Conservation (phyloP, 345 rosid species). For the Citrus sp. region DNA sequence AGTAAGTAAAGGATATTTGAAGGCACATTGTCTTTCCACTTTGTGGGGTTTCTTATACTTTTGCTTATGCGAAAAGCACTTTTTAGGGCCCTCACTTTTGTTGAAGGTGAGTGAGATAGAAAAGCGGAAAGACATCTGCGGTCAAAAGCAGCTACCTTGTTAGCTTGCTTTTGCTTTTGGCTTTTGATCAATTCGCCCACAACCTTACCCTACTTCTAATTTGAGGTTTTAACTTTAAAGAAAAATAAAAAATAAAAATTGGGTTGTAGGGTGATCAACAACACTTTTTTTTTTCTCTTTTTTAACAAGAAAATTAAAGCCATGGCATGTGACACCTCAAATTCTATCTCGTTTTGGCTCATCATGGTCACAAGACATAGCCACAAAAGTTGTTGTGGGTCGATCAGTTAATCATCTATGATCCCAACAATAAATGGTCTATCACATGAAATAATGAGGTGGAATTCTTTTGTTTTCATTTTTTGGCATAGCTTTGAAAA, state of each 20-base stretch:
- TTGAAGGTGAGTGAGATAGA: not conserved
- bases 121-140: not conserved
- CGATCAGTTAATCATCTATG: not conserved
- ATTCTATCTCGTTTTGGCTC: not conserved
- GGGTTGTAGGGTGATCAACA: not conserved
- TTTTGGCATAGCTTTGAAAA: not conserved
- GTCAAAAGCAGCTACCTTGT: constrained; percentile 19
- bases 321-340: constrained; percentile 6
- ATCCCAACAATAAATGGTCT: not conserved
- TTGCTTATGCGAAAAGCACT: not conserved
- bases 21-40: constrained; percentile 19
- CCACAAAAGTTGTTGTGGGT: not conserved
- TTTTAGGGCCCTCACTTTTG: constrained; percentile 2
- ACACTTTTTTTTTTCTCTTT: not conserved
- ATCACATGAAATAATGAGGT: not conserved
- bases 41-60: constrained; percentile 15
- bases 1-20: not conserved
- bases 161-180: constrained; percentile 1
- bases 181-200: constrained; percentile 5
- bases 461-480: not conserved
- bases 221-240: not conserved
- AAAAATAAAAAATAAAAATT: not conserved
- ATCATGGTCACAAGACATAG: not conserved
- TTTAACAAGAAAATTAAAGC: not conserved
- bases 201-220: constrained; percentile 13